Evolutionary conservation across 2,329 filamentous ascomycete genomes (phyloP).

Genomic region (Pseudogymnoascus sp.): DNA sequence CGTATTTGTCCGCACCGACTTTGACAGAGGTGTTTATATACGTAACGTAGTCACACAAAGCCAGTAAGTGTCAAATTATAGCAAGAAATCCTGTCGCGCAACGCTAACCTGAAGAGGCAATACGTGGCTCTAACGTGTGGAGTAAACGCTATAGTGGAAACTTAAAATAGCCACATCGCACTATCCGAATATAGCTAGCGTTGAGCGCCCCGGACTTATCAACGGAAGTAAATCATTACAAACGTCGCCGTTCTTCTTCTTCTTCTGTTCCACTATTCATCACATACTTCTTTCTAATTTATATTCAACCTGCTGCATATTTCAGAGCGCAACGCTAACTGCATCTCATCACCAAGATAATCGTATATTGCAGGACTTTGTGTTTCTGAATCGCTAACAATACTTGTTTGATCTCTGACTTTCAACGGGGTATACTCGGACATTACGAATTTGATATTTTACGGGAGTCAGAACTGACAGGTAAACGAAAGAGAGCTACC

Average conservation of each 20-base stretch:
- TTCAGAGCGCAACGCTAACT: background rate
- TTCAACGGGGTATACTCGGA: background rate
- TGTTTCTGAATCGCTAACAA: background rate
- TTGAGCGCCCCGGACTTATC: background rate
- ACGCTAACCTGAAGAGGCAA: background rate
- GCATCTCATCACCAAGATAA: background rate
- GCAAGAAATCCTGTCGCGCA: background rate
- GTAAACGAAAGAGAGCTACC: background rate
- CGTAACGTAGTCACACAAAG: background rate
- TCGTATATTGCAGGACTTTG: background rate
- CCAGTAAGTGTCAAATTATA: background rate
- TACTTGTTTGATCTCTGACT: background rate
- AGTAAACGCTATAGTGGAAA: background rate
- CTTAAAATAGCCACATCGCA: background rate
- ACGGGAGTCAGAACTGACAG: background rate
- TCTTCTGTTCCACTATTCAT: background rate
- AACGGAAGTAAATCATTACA: background rate
- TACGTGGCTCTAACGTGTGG: background rate
- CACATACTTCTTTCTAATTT: background rate
- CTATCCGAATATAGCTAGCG: background rate
- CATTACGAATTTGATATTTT: background rate
- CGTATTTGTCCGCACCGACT: background rate
- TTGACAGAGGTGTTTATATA: background rate
- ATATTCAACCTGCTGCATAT: background rate
- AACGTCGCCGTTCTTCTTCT: background rate